These are phyloP conservation scores for Chalaropsis thielavioides DNA, from an alignment of 2,329 filamentous ascomycete species.

Conservation along the genomic window DNA sequence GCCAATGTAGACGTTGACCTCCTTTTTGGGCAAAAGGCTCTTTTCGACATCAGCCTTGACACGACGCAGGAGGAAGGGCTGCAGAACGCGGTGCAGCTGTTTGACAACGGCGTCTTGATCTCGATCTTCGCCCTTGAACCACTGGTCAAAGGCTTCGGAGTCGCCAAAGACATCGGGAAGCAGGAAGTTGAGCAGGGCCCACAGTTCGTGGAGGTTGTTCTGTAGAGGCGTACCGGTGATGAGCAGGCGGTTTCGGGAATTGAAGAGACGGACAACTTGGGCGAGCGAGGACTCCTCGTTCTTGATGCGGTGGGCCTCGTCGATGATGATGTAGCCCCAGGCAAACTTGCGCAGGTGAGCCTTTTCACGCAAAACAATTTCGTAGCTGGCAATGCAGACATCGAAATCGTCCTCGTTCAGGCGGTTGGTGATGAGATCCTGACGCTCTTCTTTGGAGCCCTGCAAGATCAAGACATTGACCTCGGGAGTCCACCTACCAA, in stretches of 20 bases:
- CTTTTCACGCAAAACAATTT: constrained; percentile 96
- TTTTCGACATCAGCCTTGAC: constrained; percentile 98
- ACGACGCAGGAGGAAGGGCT: constrained; percentile 85
- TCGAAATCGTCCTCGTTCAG: constrained; percentile 93
- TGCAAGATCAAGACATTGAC: constrained; percentile 89
- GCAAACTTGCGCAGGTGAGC: constrained; percentile 91
- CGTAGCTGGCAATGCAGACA: constrained; percentile 95
- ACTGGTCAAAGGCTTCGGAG: constrained; percentile 90
- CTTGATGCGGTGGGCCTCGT: constrained; percentile 96
- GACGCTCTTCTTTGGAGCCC: constrained; percentile 85
- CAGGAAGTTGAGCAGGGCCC: constrained; percentile 93
- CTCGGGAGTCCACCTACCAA: constrained; percentile 85
- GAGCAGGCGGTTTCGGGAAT: constrained; percentile 83
- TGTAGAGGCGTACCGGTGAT: constrained; percentile 95
- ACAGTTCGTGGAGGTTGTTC: constrained; percentile 95
- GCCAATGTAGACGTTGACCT: constrained; percentile 89
- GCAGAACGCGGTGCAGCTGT: constrained; percentile 81
- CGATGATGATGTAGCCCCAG: constrained; percentile 99
- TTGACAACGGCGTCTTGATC: constrained; percentile 94
- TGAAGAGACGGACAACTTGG: constrained; percentile 91
- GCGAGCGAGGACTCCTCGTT: constrained; percentile 96
- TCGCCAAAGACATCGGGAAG: constrained; percentile 98
- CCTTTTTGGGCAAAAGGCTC: constrained; percentile 91
- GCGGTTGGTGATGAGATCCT: constrained; percentile 74
- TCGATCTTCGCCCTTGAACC: constrained; percentile 81